Evolutionary conservation across 352 stramenopile species (phyloP).

Genomic region (Phytopythium montanum): DNA sequence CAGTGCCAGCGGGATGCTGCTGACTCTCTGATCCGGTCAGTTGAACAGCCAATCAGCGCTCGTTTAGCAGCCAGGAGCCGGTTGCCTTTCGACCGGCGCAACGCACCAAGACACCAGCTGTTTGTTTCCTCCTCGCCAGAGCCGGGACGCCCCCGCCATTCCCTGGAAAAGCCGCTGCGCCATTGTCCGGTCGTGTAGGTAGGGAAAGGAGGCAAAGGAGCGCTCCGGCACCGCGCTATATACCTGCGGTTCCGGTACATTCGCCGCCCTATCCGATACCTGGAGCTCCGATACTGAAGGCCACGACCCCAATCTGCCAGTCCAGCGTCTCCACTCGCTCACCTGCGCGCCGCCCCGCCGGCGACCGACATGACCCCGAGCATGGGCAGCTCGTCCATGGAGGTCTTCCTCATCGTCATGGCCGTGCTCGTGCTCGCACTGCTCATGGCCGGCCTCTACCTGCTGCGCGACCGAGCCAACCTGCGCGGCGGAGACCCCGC

Average conservation of each 20-base stretch:
- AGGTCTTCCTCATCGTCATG: constrained; percentile 68
- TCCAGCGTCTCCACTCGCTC: too few species aligned
- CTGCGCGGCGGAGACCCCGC: constrained; percentile 20
- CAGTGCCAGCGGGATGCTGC: too few species aligned
- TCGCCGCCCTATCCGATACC: too few species aligned
- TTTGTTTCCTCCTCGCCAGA: neutral
- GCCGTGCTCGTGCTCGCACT: constrained; percentile 63
- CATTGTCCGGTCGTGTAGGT: neutral
- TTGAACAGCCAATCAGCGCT: too few species aligned
- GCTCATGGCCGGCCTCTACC: constrained; percentile 57
- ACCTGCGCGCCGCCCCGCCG: too few species aligned
- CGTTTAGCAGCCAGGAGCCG: too few species aligned
- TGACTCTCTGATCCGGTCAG: too few species aligned
- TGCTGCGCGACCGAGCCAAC: constrained; percentile 50
- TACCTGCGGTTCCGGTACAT: neutral
- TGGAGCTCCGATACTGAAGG: too few species aligned
- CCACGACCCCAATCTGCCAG: too few species aligned
- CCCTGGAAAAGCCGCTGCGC: neutral
- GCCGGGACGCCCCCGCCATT: neutral
- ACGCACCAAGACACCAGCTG: constrained; percentile 3
- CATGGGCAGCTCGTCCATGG: constrained; percentile 34
- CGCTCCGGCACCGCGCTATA: neutral
- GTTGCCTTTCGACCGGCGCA: neutral
- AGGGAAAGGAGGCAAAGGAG: neutral
- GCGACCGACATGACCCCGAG: neutral